Conservation (phyloP, 345 rosid genomes). For the Bruguiera gymnorhiza region DNA sequence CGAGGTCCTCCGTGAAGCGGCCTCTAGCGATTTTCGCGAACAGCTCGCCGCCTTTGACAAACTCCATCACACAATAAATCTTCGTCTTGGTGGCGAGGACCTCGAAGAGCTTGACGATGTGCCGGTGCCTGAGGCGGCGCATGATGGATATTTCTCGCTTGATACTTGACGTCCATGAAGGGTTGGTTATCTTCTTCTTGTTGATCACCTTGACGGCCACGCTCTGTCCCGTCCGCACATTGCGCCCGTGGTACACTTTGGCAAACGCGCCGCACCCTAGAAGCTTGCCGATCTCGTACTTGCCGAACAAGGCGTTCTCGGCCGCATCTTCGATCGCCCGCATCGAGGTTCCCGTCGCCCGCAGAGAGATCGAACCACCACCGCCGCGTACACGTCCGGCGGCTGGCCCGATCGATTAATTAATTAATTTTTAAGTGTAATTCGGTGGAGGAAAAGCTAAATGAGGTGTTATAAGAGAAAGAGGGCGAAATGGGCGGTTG, state of each 20-base stretch:
- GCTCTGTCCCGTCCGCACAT: conserved; percentile 54
- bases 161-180: conserved; percentile 48
- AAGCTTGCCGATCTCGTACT: conserved; percentile 72
- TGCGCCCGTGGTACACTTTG: conserved; percentile 71
- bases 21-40: conserved; percentile 70
- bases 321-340: conserved; percentile 49
- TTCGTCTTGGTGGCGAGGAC: conserved; percentile 67
- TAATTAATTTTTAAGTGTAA: no score
- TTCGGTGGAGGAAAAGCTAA: no score
- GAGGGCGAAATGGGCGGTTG: no score
- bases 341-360: conserved; percentile 28
- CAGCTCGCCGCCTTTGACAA: conserved; percentile 74
- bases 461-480: no score
- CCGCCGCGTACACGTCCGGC: no score
- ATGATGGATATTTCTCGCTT: conserved; percentile 86
- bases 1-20: conserved; percentile 58
- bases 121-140: conserved; percentile 54
- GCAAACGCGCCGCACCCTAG: conserved; percentile 91
- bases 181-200: conserved; percentile 53
- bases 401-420: no score
- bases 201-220: conserved; percentile 73
- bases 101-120: conserved; percentile 62
- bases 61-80: conserved; percentile 75
- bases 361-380: conserved; percentile 35
- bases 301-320: conserved; percentile 50